Evolutionary conservation across 257 asterid species (phyloP).

Genomic region (Solanum phureja): DNA sequence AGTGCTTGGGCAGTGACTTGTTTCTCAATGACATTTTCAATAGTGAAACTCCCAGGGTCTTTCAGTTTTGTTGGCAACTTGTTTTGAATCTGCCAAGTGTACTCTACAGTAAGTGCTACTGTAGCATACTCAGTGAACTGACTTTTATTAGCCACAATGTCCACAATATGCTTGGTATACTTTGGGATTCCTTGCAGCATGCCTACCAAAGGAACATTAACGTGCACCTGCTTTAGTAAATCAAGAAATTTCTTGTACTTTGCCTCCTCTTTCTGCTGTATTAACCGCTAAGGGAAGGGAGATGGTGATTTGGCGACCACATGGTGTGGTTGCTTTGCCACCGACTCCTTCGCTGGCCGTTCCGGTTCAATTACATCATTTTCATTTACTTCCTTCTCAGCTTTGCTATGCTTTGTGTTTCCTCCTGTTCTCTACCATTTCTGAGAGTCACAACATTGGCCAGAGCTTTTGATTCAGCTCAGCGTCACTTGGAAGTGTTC

Average conservation of each 20-base stretch:
- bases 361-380: background rate
- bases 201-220: background rate
- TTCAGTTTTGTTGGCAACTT: background rate
- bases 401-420: background rate
- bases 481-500: background rate
- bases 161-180: too few species aligned
- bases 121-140: too few species aligned
- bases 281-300: background rate
- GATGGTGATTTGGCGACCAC: background rate
- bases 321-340: background rate
- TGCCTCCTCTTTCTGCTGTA: background rate
- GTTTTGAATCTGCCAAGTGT: background rate
- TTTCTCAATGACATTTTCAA: background rate
- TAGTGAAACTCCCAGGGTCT: background rate
- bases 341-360: background rate
- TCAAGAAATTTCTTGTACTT: background rate
- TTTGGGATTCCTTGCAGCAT: background rate
- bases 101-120: background rate
- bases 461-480: background rate
- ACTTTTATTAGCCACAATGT: too few species aligned
- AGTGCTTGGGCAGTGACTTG: background rate
- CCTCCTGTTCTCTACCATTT: background rate
- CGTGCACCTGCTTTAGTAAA: background rate
- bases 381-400: background rate
- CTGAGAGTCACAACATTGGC: background rate